Evolutionary conservation across 1,139 yeast species (phyloP).

Genomic region (Hansenula lynferdii): DNA sequence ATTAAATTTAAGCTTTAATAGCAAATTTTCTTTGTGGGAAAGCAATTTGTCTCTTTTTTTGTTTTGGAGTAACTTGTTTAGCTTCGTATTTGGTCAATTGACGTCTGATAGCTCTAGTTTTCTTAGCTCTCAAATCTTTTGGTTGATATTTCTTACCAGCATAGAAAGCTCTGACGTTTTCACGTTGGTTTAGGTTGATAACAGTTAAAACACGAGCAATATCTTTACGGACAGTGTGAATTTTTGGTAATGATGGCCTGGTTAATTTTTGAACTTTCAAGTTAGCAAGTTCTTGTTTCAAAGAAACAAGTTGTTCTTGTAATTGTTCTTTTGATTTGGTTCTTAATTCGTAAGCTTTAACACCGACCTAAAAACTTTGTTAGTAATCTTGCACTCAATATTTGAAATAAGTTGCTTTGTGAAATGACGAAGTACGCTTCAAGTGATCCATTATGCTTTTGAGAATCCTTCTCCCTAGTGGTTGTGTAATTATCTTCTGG

Average conservation of each 20-base stretch:
- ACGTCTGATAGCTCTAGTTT: conserved; percentile 99
- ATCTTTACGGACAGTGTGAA: conserved; percentile 95
- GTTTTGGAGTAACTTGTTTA: conserved; percentile 77
- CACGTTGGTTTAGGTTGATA: conserved; percentile 97
- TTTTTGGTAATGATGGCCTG: conserved; percentile 90
- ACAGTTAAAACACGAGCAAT: conserved; percentile 97
- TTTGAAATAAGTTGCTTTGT: no score
- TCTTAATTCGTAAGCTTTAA: conserved; percentile 95
- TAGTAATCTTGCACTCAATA: no score
- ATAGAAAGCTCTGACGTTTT: conserved; percentile 92
- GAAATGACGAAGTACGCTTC: not conserved
- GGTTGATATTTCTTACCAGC: conserved; percentile 96
- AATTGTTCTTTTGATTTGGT: conserved; percentile 97
- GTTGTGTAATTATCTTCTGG: no score
- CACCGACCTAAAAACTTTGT: conserved; percentile 59
- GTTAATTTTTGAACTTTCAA: conserved; percentile 95
- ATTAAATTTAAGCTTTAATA: conserved; percentile 80
- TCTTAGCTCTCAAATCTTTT: conserved; percentile 98
- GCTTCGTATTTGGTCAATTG: conserved; percentile 87
- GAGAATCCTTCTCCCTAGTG: no score
- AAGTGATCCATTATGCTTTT: not conserved
- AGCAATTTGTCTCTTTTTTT: conserved; percentile 88
- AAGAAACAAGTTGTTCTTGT: conserved; percentile 89
- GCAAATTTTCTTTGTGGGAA: conserved; percentile 99
- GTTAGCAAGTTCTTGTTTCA: conserved; percentile 95